Percentiles rank a stretch among this genome's conserved stretches.
phyloP scores from a whole-genome alignment of 192 early-diverging fungal genomes.

The Pilaira anomala region DNA sequence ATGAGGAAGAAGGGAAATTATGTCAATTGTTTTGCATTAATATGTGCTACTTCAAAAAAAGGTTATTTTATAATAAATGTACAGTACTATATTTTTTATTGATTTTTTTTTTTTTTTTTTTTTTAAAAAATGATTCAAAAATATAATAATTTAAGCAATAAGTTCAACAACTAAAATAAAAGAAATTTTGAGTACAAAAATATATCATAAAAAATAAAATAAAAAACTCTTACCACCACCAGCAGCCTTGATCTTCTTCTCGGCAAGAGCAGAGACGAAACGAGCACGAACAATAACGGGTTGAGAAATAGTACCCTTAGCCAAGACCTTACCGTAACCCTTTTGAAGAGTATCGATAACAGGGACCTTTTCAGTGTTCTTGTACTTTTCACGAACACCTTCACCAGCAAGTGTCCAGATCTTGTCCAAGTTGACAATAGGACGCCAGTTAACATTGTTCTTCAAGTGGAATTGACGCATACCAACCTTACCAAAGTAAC shows the following conservation, averaged over 20 bases:
- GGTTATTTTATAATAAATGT: no score
- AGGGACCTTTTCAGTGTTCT: constrained; percentile 83
- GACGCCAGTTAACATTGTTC: constrained; percentile 79
- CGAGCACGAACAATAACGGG: constrained; percentile 95
- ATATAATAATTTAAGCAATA: constrained; percentile 43
- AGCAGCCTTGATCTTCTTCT: constrained; percentile 97
- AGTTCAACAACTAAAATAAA: constrained; percentile 47
- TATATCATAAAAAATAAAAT: background rate
- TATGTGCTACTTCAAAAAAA: no score
- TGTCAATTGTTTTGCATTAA: no score
- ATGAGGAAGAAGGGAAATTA: no score
- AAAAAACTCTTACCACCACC: constrained; percentile 60
- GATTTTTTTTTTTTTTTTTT: constrained; percentile 6
- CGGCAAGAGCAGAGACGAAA: constrained; percentile 85
- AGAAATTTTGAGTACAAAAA: background rate
- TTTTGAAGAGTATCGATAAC: constrained; percentile 79
- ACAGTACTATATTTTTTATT: background rate
- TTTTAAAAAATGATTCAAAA: background rate
- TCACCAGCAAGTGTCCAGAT: constrained; percentile 87
- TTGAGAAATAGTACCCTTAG: constrained; percentile 86
- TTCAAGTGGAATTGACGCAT: constrained; percentile 99
- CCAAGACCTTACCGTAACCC: constrained; percentile 94
- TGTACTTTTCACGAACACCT: constrained; percentile 77
- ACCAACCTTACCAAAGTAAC: constrained; percentile 99
- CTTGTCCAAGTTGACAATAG: constrained; percentile 90